Evolutionary conservation across 352 stramenopile genomes (phyloP).

Genomic region (Globisporangium cystogenes): DNA sequence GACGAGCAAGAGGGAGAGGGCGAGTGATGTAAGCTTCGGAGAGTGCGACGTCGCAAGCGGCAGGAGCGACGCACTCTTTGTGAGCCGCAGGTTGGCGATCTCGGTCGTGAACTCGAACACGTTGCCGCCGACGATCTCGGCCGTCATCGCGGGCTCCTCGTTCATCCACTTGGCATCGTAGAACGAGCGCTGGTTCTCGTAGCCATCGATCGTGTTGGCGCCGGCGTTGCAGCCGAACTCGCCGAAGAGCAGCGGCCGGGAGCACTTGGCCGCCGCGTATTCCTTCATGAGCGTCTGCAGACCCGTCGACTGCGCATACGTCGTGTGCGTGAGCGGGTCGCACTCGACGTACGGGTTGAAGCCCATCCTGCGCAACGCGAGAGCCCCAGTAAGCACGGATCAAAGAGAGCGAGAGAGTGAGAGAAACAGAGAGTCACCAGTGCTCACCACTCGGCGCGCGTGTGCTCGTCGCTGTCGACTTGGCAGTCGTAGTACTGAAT

Average conservation of each 20-base stretch:
- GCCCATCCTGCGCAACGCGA: not conserved
- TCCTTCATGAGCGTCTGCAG: constrained; percentile 60
- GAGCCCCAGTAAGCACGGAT: no score
- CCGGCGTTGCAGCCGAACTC: constrained; percentile 75
- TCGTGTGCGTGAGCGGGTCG: constrained; percentile 37
- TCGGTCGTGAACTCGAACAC: constrained; percentile 76
- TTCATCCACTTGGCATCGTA: constrained; percentile 76
- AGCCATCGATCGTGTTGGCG: constrained; percentile 58
- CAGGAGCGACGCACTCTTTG: constrained; percentile 12
- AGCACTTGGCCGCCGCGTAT: constrained; percentile 38
- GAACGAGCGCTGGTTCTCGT: constrained; percentile 62
- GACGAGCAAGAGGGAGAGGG: not conserved
- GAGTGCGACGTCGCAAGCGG: no score
- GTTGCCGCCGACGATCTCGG: constrained; percentile 62
- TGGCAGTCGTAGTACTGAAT: constrained; percentile 74
- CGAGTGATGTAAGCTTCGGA: no score
- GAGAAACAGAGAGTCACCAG: no score
- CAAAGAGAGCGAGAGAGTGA: no score
- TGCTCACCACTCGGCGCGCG: constrained; percentile 32
- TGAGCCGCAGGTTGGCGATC: constrained; percentile 38
- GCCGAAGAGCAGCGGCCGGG: constrained; percentile 61
- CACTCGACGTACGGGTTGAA: constrained; percentile 69
- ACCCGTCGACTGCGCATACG: constrained; percentile 51
- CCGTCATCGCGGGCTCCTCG: constrained; percentile 55
- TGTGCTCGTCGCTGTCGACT: constrained; percentile 35